Evolutionary conservation across 352 stramenopile genomes (phyloP), one percentile per base, ranked within the genome.

Genomic region (Elongisporangium undulatum): DNA sequence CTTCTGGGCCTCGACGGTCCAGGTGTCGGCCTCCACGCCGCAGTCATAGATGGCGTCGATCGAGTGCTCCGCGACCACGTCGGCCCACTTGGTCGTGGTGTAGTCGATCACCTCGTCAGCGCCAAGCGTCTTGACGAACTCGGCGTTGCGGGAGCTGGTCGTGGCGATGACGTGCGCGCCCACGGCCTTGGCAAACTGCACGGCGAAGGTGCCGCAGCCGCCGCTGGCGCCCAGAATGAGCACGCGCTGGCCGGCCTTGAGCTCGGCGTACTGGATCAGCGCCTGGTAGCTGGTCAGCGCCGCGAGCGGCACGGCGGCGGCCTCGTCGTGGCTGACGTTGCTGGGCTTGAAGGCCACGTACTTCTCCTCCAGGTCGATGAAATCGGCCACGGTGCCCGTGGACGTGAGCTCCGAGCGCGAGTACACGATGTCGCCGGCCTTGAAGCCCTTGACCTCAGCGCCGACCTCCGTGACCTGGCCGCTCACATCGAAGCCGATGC

Each of bases 191-290:
- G 74, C 80, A 41, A 90, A 63, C 54, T 89, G 81, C 4, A 89
- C 56, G 13, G 49, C 82, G n/a, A 80, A 70, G 10, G 74, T 24
- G 4, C 80, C 82, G 9, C 67, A 81, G 45, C 73, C 69, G 21
- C 79, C 73, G 59, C 72, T 78, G 5, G 78, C 78, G 12, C 76
- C 75, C 53, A 86, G 65, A 38, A 88, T 65, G 12, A 90, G 61
- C 50, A 87, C 59, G 9, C 58, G 55, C 29, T 65, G 48, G 10
- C 49, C 63, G 16, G 17, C 50, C 38, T 70, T 57, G 10, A 66
- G 53, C 26, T 64, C 55, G n/a, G 64, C 63, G 21, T 69, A 41
- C 5, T 61, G 53, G 3, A 55, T 26, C 2, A 85, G 56, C 5
- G 64, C 62, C 48, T 79, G 71, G 45, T 70, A 68, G 21, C 68